These are phyloP conservation scores for Quercus engelmannii DNA, from an alignment of 306 rosid genomes.

Conservation along the genomic window DNA sequence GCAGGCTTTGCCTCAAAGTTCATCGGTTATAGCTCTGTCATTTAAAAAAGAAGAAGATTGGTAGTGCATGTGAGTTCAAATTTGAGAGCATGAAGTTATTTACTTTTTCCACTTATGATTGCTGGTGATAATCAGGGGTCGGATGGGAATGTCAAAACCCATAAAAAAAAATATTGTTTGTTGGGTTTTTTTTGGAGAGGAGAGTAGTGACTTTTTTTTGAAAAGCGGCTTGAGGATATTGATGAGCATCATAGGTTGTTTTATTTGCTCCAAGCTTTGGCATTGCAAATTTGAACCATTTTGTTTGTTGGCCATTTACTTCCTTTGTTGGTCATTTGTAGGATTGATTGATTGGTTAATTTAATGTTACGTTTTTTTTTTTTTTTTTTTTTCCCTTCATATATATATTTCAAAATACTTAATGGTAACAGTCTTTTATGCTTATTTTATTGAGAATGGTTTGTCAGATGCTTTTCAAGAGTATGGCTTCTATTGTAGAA, in stretches of 20 bases:
- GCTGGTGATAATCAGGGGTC: not conserved
- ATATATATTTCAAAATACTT: not conserved
- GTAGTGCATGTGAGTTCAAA: conserved; percentile 32
- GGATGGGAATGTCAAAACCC: not conserved
- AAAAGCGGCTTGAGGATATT: not conserved
- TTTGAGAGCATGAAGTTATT: conserved; percentile 1
- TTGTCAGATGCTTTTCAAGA: not conserved
- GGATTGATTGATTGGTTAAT: not conserved
- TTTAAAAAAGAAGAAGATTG: conserved; percentile 31
- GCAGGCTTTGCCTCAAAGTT: not conserved
- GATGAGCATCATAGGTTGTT: not conserved
- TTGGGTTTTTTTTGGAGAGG: not conserved
- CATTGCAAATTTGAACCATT: not conserved
- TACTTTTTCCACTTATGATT: not conserved
- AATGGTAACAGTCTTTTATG: not conserved
- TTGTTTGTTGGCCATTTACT: not conserved
- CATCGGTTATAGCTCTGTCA: not conserved
- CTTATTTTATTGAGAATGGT: not conserved
- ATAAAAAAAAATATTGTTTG: not conserved
- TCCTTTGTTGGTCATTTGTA: not conserved
- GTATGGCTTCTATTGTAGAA: not conserved
- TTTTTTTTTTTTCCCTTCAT: not conserved
- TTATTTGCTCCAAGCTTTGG: not conserved
- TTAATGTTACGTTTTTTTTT: not conserved
- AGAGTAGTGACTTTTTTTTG: not conserved